These are phyloP conservation scores for Trypanosomatidae sp. DNA, from an alignment of 208 protist species.

Conservation along the genomic window DNA sequence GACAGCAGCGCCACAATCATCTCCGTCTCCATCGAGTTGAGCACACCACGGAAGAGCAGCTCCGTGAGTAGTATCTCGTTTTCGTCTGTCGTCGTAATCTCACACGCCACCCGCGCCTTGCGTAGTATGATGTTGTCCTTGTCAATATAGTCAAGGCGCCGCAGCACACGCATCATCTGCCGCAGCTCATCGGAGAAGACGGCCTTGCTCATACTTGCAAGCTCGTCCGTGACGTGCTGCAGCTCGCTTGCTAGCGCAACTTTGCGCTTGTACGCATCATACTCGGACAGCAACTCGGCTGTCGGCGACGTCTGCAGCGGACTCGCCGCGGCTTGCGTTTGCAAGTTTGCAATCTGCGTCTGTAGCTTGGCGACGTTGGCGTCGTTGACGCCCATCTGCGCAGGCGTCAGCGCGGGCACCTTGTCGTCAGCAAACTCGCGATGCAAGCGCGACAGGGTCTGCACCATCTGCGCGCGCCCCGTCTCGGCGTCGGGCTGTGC, in stretches of 20 bases:
- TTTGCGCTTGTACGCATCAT: conserved; percentile 62
- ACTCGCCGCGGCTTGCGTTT: conserved; percentile 68
- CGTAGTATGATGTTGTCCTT: conserved; percentile 95
- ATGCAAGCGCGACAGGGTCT: conserved; percentile 68
- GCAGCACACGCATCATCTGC: conserved; percentile 94
- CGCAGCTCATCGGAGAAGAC: conserved; percentile 92
- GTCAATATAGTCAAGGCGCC: conserved; percentile 94
- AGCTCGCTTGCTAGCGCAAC: conserved; percentile 47
- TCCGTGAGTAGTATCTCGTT: conserved; percentile 98
- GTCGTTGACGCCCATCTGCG: conserved; percentile 95
- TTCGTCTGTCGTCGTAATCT: conserved; percentile 97
- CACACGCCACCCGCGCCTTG: conserved; percentile 97
- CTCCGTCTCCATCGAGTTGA: conserved; percentile 95
- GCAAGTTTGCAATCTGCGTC: conserved; percentile 74
- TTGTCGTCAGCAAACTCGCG: conserved; percentile 41
- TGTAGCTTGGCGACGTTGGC: conserved; percentile 53
- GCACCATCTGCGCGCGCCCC: conserved; percentile 57
- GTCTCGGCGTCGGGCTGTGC: conserved; percentile 56
- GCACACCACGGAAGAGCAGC: conserved; percentile 96
- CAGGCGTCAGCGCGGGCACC: conserved; percentile 89
- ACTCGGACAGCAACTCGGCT: conserved; percentile 31
- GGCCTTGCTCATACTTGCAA: conserved; percentile 74
- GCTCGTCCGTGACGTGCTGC: conserved; percentile 56
- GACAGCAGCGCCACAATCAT: conserved; percentile 93
- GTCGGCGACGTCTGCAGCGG: conserved; percentile 46